A percentile compares a stretch with the other conserved stretches of the same genome.
These are phyloP conservation scores for Cordyceps pruinosa DNA, from an alignment of 2,329 filamentous ascomycete genomes.

Conservation along the genomic window DNA sequence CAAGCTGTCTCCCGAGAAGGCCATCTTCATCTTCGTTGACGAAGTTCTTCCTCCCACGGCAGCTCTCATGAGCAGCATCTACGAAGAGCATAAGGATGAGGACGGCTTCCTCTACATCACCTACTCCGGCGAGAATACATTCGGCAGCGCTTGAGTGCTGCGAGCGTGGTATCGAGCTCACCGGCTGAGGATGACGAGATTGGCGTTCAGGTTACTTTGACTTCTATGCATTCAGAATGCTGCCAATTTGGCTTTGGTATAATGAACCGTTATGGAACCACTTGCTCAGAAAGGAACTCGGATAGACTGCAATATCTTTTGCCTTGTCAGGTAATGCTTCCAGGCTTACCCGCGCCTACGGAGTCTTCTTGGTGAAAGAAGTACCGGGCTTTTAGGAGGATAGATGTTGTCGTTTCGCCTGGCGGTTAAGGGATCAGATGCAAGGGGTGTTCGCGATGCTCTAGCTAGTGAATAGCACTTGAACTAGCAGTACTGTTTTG, in stretches of 20 bases:
- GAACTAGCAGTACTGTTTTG: neutral
- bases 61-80: slow-evolving; percentile 98
- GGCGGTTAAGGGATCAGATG: neutral
- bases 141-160: slow-evolving; percentile 45
- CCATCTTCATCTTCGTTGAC: slow-evolving; percentile 99
- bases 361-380: too few relatives aligned
- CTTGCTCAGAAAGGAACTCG: neutral
- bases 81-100: slow-evolving; percentile 95
- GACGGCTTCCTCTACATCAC: slow-evolving; percentile 95
- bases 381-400: neutral
- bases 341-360: neutral
- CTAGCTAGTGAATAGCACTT: neutral
- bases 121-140: slow-evolving; percentile 99
- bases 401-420: neutral
- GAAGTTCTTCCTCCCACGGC: slow-evolving; percentile 95
- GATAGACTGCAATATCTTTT: slow-evolving; percentile 8
- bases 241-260: slow-evolving; percentile 8
- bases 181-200: slow-evolving; percentile 18
- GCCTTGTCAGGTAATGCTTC: neutral
- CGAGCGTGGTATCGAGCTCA: neutral
- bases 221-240: slow-evolving; percentile 4
- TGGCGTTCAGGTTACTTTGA: slow-evolving; percentile 30
- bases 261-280: slow-evolving; percentile 4
- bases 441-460: neutral
- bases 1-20: slow-evolving; percentile 98